phyloP scores from a whole-genome alignment of 2,329 filamentous ascomycete species.

The Lasiodiplodia theobromae region DNA sequence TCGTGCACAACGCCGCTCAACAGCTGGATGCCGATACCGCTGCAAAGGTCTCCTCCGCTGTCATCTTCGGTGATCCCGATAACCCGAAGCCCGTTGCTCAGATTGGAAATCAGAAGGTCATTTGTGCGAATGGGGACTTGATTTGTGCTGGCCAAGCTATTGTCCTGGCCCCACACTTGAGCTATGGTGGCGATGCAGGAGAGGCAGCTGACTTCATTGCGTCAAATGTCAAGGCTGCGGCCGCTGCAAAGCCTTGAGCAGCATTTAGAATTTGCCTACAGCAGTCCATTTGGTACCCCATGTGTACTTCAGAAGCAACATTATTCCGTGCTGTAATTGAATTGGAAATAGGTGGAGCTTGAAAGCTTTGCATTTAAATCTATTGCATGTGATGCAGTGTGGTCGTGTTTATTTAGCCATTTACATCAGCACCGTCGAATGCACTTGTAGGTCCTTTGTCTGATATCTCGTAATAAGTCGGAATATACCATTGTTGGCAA shows the following conservation, averaged over 20 bases:
- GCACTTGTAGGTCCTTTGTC: too few species aligned
- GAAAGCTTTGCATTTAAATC: too few species aligned
- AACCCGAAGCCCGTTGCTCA: slow-evolving; percentile 43
- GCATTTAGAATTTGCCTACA: too few species aligned
- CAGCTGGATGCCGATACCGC: slow-evolving; percentile 5
- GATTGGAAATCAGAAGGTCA: slow-evolving; percentile 42
- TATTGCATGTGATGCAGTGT: too few species aligned
- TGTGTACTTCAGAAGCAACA: too few species aligned
- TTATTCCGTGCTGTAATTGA: too few species aligned
- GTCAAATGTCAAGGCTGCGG: not conserved
- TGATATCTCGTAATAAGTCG: too few species aligned
- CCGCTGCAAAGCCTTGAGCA: not conserved
- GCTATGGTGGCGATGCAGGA: slow-evolving; percentile 42
- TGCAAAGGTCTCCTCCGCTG: slow-evolving; percentile 3
- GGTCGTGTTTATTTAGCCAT: too few species aligned
- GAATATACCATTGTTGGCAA: too few species aligned
- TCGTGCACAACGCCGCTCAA: slow-evolving; percentile 54
- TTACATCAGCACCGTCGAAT: accelerated
- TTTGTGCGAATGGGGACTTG: slow-evolving; percentile 45
- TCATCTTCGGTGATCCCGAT: slow-evolving; percentile 44
- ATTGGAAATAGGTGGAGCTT: too few species aligned
- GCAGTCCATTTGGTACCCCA: too few species aligned
- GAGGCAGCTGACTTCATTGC: slow-evolving; percentile 41
- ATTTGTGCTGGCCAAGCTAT: slow-evolving; percentile 43
- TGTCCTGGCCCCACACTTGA: slow-evolving; percentile 44